phyloP scores from a whole-genome alignment of 106 monocot species.

The Gastrodia elata region DNA sequence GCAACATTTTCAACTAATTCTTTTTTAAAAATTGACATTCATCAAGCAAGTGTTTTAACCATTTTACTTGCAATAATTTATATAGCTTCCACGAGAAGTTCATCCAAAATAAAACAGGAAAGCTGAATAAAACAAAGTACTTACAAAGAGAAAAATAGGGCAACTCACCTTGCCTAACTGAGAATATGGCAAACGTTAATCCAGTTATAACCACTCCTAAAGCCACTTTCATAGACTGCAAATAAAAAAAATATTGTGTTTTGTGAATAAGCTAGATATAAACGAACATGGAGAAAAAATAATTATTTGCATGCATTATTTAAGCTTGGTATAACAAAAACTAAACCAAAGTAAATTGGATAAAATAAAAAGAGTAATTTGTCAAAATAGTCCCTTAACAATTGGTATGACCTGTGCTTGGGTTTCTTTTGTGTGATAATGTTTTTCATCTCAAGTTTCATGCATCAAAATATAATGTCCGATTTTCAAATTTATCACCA shows the following conservation, averaged over 20 bases:
- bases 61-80: neutral
- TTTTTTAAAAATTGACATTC: neutral
- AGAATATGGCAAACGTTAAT: conserved; percentile 54
- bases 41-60: neutral
- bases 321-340: neutral
- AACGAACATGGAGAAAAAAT: neutral
- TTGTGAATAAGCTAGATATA: neutral
- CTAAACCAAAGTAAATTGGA: neutral
- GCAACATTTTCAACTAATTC: neutral
- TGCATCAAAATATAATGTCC: neutral
- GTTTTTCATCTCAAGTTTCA: neutral
- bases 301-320: neutral
- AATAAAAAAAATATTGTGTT: conserved; percentile 3
- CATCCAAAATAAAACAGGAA: neutral
- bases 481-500: neutral
- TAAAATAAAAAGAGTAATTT: neutral
- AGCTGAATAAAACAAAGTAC: neutral
- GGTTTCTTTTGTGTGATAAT: neutral
- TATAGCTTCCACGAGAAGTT: neutral
- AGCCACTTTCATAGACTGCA: conserved; percentile 69
- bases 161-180: conserved; percentile 65
- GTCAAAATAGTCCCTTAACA: too few species aligned
- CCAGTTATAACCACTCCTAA: conserved; percentile 41
- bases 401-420: neutral
- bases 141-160: neutral